Conservation (phyloP, 805 yeast genomes). For the Candida pini region DNA sequence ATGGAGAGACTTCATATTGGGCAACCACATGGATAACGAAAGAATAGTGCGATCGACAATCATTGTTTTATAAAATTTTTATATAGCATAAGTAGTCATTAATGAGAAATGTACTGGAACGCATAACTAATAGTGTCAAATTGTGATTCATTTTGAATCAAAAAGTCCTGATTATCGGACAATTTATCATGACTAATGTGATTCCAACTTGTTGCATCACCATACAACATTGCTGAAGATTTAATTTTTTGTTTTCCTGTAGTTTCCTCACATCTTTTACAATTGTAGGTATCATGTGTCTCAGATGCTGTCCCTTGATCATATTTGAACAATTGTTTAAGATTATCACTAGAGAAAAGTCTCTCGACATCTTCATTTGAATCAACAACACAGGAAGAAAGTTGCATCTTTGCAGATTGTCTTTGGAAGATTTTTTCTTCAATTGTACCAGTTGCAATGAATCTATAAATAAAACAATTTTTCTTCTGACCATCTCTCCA, state of each 20-base stretch:
- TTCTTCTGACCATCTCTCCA: slow-evolving; percentile 99
- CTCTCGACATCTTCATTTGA: slow-evolving; percentile 94
- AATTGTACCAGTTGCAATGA: slow-evolving; percentile 90
- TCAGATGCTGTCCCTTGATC: slow-evolving; percentile 69
- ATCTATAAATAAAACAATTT: slow-evolving; percentile 91
- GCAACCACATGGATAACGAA: slow-evolving; percentile 65
- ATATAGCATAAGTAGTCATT: too few species aligned
- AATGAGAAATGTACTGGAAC: slow-evolving; percentile 90
- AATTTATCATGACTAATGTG: slow-evolving; percentile 68
- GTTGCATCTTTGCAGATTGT: slow-evolving; percentile 87
- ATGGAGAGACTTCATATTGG: slow-evolving; percentile 52
- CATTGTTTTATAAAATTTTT: too few species aligned
- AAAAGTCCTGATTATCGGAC: slow-evolving; percentile 63
- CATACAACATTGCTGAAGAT: slow-evolving; percentile 87
- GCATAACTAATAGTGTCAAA: slow-evolving; percentile 74
- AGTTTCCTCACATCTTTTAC: slow-evolving; percentile 62
- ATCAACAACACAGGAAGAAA: slow-evolving; percentile 95
- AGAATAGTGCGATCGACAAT: slow-evolving; percentile 1
- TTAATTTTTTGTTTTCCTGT: slow-evolving; percentile 54
- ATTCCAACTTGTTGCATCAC: slow-evolving; percentile 98
- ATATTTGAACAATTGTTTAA: slow-evolving; percentile 70
- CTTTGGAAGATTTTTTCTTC: slow-evolving; percentile 96
- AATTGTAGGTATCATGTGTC: slow-evolving; percentile 87
- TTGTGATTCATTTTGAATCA: slow-evolving; percentile 68
- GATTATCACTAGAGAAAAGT: slow-evolving; percentile 75